Evolutionary conservation across 257 asterid genomes (phyloP).

Genomic region (Petunia axillaris): DNA sequence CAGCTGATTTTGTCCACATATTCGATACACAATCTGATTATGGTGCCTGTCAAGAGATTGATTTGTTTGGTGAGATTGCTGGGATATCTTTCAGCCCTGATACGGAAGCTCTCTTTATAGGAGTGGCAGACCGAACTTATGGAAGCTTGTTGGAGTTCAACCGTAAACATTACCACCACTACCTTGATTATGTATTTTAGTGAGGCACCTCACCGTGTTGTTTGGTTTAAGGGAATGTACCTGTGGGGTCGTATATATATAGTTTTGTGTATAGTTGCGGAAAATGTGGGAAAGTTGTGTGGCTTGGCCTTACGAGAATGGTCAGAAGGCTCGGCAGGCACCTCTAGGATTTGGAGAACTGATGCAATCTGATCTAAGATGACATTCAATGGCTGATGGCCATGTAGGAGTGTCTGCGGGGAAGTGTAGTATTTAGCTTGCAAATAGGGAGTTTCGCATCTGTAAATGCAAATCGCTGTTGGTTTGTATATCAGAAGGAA

Average conservation of each 20-base stretch:
- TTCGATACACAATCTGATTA: conserved; percentile 55
- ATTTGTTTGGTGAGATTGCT: conserved; percentile 81
- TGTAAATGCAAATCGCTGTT: not conserved
- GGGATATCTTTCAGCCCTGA: conserved; percentile 81
- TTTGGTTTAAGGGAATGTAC: not conserved
- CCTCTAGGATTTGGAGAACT: not conserved
- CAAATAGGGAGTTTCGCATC: conserved; percentile 34
- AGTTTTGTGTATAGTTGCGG: not conserved
- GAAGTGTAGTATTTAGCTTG: not conserved
- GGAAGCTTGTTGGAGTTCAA: conserved; percentile 80
- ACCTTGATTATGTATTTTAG: conserved; percentile 49
- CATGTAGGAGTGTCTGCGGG: not conserved
- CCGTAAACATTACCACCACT: conserved; percentile 39
- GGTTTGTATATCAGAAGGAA: conserved; percentile 22
- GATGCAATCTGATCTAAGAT: not conserved
- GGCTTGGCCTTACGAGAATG: not conserved
- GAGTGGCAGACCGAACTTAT: conserved; percentile 71
- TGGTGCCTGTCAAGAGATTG: conserved; percentile 60
- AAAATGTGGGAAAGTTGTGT: not conserved
- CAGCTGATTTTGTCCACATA: conserved; percentile 84
- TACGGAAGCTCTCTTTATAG: conserved; percentile 67
- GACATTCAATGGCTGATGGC: not conserved
- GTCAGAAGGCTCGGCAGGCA: not conserved
- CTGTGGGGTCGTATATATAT: not conserved
- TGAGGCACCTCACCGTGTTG: not conserved